Evolutionary conservation across 2,329 filamentous ascomycete genomes (phyloP).

Genomic region (Fusarium longipes): DNA sequence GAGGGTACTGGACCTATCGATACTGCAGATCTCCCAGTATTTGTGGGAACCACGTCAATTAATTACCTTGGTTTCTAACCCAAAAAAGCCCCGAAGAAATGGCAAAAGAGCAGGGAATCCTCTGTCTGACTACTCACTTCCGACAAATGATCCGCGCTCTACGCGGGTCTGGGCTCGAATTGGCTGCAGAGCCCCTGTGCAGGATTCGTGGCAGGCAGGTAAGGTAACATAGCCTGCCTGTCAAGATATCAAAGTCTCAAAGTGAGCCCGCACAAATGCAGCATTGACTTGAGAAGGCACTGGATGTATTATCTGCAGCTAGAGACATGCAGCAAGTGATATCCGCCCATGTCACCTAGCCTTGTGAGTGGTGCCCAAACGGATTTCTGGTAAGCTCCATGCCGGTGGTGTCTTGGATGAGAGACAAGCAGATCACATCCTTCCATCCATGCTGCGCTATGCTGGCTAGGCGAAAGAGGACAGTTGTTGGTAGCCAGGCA

Average conservation of each 20-base stretch:
- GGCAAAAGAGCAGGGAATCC: not conserved
- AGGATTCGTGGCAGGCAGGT: constrained; percentile 12
- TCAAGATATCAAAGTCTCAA: constrained; percentile 6
- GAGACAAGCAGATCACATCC: not conserved
- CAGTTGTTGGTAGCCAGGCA: not conserved
- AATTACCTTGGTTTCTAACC: not conserved
- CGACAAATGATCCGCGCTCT: not conserved
- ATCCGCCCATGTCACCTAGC: constrained; percentile 3
- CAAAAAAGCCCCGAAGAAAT: constrained; percentile 1
- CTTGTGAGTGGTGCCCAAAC: not conserved
- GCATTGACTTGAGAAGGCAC: constrained; percentile 4
- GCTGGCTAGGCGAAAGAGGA: not conserved
- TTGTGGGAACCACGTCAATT: constrained; percentile 4
- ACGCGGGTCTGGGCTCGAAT: constrained; percentile 1
- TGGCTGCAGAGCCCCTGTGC: constrained; percentile 9
- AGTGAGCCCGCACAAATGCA: constrained; percentile 1
- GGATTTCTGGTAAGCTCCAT: constrained; percentile 19
- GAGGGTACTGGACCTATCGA: not conserved
- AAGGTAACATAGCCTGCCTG: constrained; percentile 8
- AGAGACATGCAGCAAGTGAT: constrained; percentile 26
- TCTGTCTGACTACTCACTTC: not conserved
- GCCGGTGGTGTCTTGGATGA: constrained; percentile 17
- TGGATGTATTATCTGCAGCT: constrained; percentile 1
- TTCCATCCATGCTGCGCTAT: not conserved
- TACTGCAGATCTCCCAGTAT: constrained; percentile 9